phyloP scores from a whole-genome alignment of 192 early-diverging fungal species.

The Pilaira anomala region DNA sequence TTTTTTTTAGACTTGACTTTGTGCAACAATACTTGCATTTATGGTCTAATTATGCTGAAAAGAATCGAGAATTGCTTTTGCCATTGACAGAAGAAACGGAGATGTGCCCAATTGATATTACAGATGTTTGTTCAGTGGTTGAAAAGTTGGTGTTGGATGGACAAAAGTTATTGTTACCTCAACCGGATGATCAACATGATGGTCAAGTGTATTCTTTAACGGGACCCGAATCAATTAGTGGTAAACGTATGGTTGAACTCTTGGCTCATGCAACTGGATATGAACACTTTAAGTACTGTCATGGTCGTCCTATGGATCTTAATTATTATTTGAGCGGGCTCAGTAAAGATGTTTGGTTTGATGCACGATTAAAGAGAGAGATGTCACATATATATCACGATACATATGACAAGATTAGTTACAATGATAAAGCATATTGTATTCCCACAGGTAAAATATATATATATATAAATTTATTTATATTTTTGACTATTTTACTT shows the following conservation, averaged over 20 bases:
- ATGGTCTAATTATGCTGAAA: conserved; percentile 29
- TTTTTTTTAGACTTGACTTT: conserved; percentile 26
- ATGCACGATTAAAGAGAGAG: conserved; percentile 30
- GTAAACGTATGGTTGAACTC: conserved; percentile 19
- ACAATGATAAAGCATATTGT: conserved; percentile 19
- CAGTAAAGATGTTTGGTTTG: conserved; percentile 30
- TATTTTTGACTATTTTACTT: neutral
- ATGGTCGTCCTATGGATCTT: conserved; percentile 27
- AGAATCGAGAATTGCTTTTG: conserved; percentile 19
- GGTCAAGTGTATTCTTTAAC: conserved; percentile 32
- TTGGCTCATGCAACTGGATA: conserved; percentile 24
- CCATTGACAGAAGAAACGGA: conserved; percentile 18
- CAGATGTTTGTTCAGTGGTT: conserved; percentile 21
- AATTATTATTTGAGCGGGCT: conserved; percentile 27
- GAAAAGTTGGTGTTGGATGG: neutral
- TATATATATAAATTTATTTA: neutral
- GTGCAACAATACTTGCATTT: conserved; percentile 34
- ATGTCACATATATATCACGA: conserved; percentile 23
- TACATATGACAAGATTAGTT: conserved; percentile 10
- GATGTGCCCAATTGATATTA: conserved; percentile 28
- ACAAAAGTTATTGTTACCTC: neutral
- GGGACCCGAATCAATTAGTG: conserved; percentile 24
- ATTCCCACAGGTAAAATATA: conserved; percentile 21
- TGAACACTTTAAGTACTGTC: conserved; percentile 8
- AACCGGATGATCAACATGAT: conserved; percentile 19